A percentile compares a stretch with the other conserved stretches of the same genome.
Evolutionary conservation across 2,329 filamentous ascomycete genomes (phyloP).

Genomic region (Capronia americana): DNA sequence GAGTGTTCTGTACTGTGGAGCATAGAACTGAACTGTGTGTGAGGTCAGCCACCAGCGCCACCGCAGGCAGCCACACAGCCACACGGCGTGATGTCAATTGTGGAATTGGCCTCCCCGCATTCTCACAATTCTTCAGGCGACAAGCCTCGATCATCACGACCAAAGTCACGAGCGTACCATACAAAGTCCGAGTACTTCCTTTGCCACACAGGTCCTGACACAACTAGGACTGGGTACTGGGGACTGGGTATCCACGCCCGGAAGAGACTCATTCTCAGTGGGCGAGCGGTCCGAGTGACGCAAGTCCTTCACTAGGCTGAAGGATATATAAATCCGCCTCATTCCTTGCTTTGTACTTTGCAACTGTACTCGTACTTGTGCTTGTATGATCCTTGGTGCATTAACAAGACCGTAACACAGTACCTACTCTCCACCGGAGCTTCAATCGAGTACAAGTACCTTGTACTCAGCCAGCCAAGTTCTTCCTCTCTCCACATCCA

Average conservation of each 20-base stretch:
- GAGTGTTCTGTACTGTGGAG: background rate
- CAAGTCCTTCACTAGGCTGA: background rate
- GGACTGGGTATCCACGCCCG: too few species aligned
- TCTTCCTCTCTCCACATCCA: too few species aligned
- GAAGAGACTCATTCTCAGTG: background rate
- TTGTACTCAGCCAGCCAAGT: too few species aligned
- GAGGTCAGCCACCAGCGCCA: too few species aligned
- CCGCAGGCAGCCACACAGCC: too few species aligned
- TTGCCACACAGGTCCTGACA: background rate
- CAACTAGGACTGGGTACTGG: background rate
- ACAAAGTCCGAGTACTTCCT: background rate
- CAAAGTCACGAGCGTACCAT: background rate
- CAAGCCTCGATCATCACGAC: background rate
- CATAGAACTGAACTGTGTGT: background rate
- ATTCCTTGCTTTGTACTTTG: background rate
- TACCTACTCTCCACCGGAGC: too few species aligned
- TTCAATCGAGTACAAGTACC: too few species aligned
- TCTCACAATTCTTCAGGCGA: background rate
- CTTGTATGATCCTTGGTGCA: background rate
- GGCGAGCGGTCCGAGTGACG: background rate
- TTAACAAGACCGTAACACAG: background rate
- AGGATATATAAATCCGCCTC: background rate
- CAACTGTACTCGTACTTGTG: background rate
- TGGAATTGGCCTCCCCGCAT: background rate
- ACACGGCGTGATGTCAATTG: background rate